Evolutionary conservation across 305 asterid genomes (phyloP), one percentile per base, ranked within the genome.

Genomic region (Withania somnifera): DNA sequence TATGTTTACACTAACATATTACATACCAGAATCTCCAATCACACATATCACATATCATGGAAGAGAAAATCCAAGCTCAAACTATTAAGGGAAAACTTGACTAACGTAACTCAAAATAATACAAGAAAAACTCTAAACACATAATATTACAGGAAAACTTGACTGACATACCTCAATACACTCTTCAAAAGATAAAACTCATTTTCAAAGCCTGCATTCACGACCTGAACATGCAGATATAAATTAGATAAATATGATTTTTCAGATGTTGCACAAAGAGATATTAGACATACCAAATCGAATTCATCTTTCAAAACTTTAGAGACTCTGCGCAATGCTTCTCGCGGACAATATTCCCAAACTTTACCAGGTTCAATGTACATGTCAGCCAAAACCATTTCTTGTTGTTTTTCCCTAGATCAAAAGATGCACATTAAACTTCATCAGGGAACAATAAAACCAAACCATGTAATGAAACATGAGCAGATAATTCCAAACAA

Each of bases 291-390:
- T 95, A 95, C 99, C 98, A 95, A 88, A 88, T 90, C 86, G 60
- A 92, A 95, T 88, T 95, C 98, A 79, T 94, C 93, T 86, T 88
- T 92, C 86, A 95, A 83, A 84, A 92, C 82, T 89, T 92, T 89
- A n/a, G 94, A 87, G 87, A 90, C 93, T 86, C 93, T 88, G 69
- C 94, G 89, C 85, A 95, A 88, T n/a, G 95, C 87, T 87, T 92
- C 98, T 89, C 98, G 90, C 45, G 99, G 97, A 86, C 98, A 95
- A 84, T 91, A 94, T 82, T 95, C 97, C 99, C 99, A 95, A 68
- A 95, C 87, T 75, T 82, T 87, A 88, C 95, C 98, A 79, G 97
- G 97, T 79, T 87, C 92, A 82, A 91, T 83, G 83, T 88, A 89
- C 99, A 95, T 95, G 88, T 94, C 97, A 79, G 91, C 97, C 83